Conservation (phyloP, 495 filamentous ascomycete species). For the Penicillium subrubescens region DNA sequence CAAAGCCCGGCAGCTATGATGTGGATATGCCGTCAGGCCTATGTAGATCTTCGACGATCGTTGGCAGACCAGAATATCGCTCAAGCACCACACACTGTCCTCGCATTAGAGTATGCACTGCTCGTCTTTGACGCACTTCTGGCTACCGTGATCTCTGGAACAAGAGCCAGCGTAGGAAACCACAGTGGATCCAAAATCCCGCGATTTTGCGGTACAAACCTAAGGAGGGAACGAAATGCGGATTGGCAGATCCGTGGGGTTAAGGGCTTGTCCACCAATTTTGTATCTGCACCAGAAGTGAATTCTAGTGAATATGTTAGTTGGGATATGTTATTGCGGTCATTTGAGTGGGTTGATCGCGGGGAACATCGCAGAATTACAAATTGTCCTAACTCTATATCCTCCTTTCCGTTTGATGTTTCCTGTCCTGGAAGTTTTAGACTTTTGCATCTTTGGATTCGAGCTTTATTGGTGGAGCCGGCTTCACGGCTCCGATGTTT, state of each 20-base stretch:
- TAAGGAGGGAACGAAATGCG: no score
- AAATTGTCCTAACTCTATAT: neutral
- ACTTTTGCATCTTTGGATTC: neutral
- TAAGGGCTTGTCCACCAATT: neutral
- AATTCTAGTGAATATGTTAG: neutral
- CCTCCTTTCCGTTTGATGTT: neutral
- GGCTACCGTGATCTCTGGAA: neutral
- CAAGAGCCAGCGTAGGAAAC: neutral
- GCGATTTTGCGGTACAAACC: neutral
- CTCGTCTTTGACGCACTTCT: neutral
- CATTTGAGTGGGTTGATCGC: neutral
- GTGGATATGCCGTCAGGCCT: conserved; percentile 1
- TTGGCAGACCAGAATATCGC: neutral
- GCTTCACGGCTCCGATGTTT: neutral
- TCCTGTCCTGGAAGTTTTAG: neutral
- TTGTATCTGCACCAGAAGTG: neutral
- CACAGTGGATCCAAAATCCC: neutral
- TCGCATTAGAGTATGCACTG: neutral
- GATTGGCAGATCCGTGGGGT: neutral
- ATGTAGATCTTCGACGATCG: conserved; percentile 1
- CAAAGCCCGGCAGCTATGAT: neutral
- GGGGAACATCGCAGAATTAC: neutral
- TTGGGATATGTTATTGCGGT: neutral
- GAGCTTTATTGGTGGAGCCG: neutral
- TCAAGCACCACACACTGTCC: neutral